These are phyloP conservation scores for Gardenia jasminoides DNA, from an alignment of 257 asterid genomes.

Conservation along the genomic window DNA sequence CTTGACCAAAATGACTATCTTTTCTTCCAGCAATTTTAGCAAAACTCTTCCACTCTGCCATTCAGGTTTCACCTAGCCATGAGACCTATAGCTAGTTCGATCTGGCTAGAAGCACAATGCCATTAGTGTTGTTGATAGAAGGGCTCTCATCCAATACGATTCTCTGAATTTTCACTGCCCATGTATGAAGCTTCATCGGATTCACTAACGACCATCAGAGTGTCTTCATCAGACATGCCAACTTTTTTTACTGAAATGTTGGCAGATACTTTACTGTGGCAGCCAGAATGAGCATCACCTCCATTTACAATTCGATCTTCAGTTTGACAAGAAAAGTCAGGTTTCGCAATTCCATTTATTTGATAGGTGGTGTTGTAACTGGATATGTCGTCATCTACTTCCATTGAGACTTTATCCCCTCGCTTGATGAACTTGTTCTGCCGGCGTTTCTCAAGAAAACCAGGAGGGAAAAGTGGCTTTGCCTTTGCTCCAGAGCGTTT, in stretches of 20 bases:
- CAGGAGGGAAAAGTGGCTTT: slow-evolving; percentile 58
- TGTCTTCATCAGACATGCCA: not conserved
- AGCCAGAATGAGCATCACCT: not conserved
- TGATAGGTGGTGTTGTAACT: slow-evolving; percentile 13
- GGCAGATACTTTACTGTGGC: not conserved
- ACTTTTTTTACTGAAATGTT: not conserved
- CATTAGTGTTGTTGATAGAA: too few species aligned
- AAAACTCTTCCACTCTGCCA: not conserved
- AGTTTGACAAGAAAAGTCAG: not conserved
- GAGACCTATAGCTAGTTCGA: not conserved
- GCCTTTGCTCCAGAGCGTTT: slow-evolving; percentile 29
- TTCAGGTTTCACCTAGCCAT: not conserved
- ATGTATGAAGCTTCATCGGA: not conserved
- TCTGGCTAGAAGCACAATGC: not conserved
- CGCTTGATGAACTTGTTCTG: slow-evolving; percentile 26
- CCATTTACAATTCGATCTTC: not conserved
- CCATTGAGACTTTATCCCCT: slow-evolving; percentile 20
- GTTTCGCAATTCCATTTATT: slow-evolving; percentile 15
- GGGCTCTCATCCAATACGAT: not conserved
- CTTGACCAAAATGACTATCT: not conserved
- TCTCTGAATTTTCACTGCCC: not conserved
- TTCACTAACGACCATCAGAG: not conserved
- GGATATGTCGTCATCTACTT: slow-evolving; percentile 12
- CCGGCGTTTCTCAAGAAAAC: slow-evolving; percentile 61
- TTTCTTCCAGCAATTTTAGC: not conserved